phyloP scores from a whole-genome alignment of 2,329 filamentous ascomycete genomes.

The Ophiocordyceps camponoti-floridani region DNA sequence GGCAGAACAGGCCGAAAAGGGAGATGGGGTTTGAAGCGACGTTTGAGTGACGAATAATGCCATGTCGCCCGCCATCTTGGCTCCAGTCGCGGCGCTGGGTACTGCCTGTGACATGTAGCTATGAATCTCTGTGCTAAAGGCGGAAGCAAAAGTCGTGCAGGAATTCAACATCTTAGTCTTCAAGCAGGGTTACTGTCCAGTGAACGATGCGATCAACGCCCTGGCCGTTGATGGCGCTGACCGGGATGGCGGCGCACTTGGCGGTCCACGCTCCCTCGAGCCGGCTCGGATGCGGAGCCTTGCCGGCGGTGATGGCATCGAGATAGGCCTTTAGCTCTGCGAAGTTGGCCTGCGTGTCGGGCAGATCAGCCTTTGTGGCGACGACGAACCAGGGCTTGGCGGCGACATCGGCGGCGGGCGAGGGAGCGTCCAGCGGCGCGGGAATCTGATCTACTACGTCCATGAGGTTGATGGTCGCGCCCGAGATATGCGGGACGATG shows the following conservation, averaged over 20 bases:
- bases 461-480: conserved; percentile 9
- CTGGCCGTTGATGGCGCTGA: conserved; percentile 78
- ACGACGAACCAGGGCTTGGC: conserved; percentile 94
- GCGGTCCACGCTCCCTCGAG: conserved; percentile 37
- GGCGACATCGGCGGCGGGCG: conserved; percentile 41
- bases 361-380: conserved; percentile 79
- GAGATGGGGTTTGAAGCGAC: too few relatives aligned
- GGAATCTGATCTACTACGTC: not conserved
- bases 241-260: conserved; percentile 56
- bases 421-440: not conserved
- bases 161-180: conserved; percentile 17
- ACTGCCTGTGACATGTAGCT: not conserved
- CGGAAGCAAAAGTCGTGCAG: not conserved
- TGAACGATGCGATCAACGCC: conserved; percentile 61
- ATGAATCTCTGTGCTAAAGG: not conserved
- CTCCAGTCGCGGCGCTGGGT: too few relatives aligned
- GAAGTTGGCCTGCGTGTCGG: conserved; percentile 65
- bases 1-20: not conserved
- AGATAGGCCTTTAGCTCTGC: conserved; percentile 52
- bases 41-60: not conserved
- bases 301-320: conserved; percentile 40
- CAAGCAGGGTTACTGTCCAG: conserved; percentile 51
- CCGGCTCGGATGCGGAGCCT: conserved; percentile 54
- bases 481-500: conserved; percentile 27
- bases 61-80: not conserved